Evolutionary conservation across 1,139 yeast genomes (phyloP).

Genomic region (Kodamaea derodonti): DNA sequence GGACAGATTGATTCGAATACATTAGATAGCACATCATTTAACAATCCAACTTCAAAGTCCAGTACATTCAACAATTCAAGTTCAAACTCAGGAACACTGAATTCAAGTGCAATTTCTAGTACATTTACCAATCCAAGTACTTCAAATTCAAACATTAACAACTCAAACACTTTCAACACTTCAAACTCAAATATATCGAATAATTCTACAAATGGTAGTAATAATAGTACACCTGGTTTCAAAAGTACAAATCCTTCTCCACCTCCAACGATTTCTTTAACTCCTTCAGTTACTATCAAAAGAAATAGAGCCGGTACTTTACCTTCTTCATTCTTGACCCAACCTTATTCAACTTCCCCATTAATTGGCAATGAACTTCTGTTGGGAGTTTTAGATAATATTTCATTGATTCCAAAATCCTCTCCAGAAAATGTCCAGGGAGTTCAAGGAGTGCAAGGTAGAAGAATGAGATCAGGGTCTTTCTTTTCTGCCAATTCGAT

Average conservation of each 20-base stretch:
- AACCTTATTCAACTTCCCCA: background rate
- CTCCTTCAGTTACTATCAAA: constrained; percentile 20
- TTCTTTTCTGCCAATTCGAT: constrained; percentile 43
- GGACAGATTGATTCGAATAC: background rate
- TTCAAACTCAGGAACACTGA: no score
- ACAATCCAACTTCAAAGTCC: no score
- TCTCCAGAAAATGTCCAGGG: constrained; percentile 18
- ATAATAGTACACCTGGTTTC: no score
- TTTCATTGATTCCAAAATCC: constrained; percentile 5
- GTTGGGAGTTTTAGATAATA: background rate
- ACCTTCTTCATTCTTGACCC: constrained; percentile 39
- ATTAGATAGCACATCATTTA: no score
- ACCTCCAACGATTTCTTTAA: constrained; percentile 27
- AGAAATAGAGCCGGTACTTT: constrained; percentile 58
- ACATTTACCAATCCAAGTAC: no score
- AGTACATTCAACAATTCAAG: no score
- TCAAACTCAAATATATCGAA: no score
- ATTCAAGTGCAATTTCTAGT: no score
- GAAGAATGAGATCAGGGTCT: constrained; percentile 43
- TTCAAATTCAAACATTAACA: no score
- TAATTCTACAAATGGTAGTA: no score
- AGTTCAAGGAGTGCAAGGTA: constrained; percentile 13
- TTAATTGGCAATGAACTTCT: background rate
- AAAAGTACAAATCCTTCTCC: constrained; percentile 27
- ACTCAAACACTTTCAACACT: no score